phyloP scores from a whole-genome alignment of 192 early-diverging fungal genomes.

The Podila epigama region DNA sequence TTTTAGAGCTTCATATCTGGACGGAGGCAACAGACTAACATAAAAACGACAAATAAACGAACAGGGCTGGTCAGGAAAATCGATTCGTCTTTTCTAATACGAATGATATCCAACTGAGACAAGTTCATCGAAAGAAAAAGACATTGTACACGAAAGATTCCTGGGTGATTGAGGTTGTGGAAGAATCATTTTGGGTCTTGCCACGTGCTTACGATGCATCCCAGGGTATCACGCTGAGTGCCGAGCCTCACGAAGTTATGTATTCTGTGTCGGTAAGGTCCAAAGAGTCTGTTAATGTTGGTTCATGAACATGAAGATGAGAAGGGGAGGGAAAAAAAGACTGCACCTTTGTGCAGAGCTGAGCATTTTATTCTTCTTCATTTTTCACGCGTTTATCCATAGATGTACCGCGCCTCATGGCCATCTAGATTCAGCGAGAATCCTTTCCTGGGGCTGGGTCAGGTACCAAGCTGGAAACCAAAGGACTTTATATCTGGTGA shows the following conservation, averaged over 20 bases:
- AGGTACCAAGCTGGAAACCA: slow-evolving; percentile 19
- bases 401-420: slow-evolving; percentile 43
- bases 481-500: slow-evolving; percentile 29
- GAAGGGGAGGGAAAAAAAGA: too few relatives aligned
- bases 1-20: background rate
- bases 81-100: slow-evolving; percentile 20
- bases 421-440: slow-evolving; percentile 27
- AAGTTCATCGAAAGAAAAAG: slow-evolving; percentile 20
- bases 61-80: slow-evolving; percentile 1
- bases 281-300: background rate
- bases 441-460: slow-evolving; percentile 29
- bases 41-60: background rate
- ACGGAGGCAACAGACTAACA: too few relatives aligned
- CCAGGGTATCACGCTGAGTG: slow-evolving; percentile 1
- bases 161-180: slow-evolving; percentile 22
- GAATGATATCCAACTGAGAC: slow-evolving; percentile 10
- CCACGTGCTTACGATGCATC: slow-evolving; percentile 4
- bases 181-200: slow-evolving; percentile 29
- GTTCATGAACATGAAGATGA: too few relatives aligned
- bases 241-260: background rate
- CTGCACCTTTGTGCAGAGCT: too few relatives aligned
- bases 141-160: slow-evolving; percentile 3
- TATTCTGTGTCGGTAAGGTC: slow-evolving; percentile 34
- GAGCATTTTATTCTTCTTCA: background rate
- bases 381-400: background rate